These are phyloP conservation scores for Medicago ruthenica DNA, from an alignment of 306 rosid genomes.

Conservation along the genomic window DNA sequence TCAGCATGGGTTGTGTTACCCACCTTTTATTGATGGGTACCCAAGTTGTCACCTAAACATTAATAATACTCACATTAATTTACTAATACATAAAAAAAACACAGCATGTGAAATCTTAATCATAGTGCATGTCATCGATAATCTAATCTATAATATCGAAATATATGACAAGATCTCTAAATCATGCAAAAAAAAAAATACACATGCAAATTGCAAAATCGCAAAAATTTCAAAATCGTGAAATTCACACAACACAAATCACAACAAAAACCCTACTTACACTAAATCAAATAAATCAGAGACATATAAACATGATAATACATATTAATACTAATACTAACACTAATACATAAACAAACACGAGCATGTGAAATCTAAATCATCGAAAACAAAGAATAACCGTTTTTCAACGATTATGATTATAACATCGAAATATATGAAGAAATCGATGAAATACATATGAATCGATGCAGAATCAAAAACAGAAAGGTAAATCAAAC, in stretches of 20 bases:
- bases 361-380: not conserved
- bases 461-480: not conserved
- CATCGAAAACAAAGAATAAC: not conserved
- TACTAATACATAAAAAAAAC: too few species aligned
- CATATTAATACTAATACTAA: not conserved
- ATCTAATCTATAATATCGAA: too few species aligned
- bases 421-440: not conserved
- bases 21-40: too few species aligned
- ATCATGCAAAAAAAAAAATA: too few species aligned
- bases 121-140: too few species aligned
- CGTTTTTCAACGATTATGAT: not conserved
- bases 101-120: too few species aligned
- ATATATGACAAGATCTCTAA: too few species aligned
- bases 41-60: too few species aligned
- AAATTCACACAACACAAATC: conserved; percentile 15
- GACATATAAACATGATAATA: not conserved
- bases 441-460: not conserved
- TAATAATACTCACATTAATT: too few species aligned
- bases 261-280: not conserved
- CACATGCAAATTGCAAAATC: too few species aligned
- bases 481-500: not conserved
- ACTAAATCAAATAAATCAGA: conserved; percentile 31
- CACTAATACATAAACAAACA: not conserved
- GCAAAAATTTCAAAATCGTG: too few species aligned
- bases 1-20: too few species aligned